A percentile compares a stretch with the other conserved stretches of the same genome.
Evolutionary conservation across 345 rosid species (phyloP).

Genomic region (Ricinus communis): DNA sequence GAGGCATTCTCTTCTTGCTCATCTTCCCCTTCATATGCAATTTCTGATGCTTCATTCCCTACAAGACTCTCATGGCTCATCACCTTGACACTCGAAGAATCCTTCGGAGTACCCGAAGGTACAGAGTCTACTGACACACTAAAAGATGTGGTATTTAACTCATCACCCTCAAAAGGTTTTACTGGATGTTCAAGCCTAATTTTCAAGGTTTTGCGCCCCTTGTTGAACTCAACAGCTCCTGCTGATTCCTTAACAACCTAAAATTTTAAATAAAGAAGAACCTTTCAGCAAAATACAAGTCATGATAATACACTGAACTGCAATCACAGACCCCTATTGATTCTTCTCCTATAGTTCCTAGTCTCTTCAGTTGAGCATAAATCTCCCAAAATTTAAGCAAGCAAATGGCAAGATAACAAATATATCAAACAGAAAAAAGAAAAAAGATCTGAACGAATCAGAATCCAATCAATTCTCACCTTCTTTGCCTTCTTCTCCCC

Average conservation of each 20-base stretch:
- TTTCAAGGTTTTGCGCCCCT: slow-evolving; percentile 41
- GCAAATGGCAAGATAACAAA: neutral
- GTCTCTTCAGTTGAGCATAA: no score
- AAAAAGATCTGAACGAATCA: neutral
- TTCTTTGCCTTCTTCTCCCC: slow-evolving; percentile 45
- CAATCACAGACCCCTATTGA: neutral
- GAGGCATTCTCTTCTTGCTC: slow-evolving; percentile 64
- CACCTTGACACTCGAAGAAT: slow-evolving; percentile 29
- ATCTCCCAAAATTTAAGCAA: no score
- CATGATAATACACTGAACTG: neutral
- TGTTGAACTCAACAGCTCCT: slow-evolving; percentile 24
- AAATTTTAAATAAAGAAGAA: slow-evolving; percentile 12
- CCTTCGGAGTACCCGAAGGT: slow-evolving; percentile 25
- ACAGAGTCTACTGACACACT: slow-evolving; percentile 19
- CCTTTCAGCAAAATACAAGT: slow-evolving; percentile 4
- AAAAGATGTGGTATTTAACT: slow-evolving; percentile 39
- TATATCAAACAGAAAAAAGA: neutral
- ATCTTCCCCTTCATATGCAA: slow-evolving; percentile 72
- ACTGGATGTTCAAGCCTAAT: slow-evolving; percentile 51
- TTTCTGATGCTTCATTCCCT: slow-evolving; percentile 41
- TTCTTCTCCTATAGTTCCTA: no score
- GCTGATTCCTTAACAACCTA: slow-evolving; percentile 38
- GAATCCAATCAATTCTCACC: slow-evolving; percentile 35
- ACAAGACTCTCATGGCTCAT: slow-evolving; percentile 32
- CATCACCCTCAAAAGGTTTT: slow-evolving; percentile 49